Evolutionary conservation across 495 filamentous ascomycete species (phyloP).

Genomic region (Aspergillus homomorphus): DNA sequence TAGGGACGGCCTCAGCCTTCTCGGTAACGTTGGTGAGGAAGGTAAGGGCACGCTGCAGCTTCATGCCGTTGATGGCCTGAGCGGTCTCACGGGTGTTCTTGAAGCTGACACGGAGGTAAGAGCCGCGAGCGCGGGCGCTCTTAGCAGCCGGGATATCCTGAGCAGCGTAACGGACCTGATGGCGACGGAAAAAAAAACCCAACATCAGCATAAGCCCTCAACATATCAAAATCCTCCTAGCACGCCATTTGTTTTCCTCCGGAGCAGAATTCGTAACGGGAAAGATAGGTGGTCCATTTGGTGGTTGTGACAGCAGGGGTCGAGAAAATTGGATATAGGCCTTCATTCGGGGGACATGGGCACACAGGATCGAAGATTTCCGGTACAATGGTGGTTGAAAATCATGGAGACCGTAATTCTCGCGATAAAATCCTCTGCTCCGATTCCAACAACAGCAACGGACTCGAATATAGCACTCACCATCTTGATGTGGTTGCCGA

Average conservation of each 20-base stretch:
- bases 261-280: conserved; percentile 12
- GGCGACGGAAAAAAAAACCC: conserved; percentile 22
- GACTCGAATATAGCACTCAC: conserved; percentile 40
- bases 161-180: conserved; percentile 96
- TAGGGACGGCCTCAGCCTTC: conserved; percentile 94
- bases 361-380: conserved; percentile 15
- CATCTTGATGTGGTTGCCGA: conserved; percentile 55
- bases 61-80: conserved; percentile 99
- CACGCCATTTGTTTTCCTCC: conserved; percentile 1
- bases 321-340: conserved; percentile 8
- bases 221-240: neutral
- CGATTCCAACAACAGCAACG: conserved; percentile 9
- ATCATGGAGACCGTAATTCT: conserved; percentile 8
- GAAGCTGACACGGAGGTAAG: conserved; percentile 98
- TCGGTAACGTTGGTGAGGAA: conserved; percentile 96
- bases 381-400: conserved; percentile 4
- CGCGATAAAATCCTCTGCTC: conserved; percentile 3
- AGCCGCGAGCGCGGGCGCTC: conserved; percentile 93
- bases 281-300: neutral
- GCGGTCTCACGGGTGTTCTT: conserved; percentile 99
- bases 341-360: conserved; percentile 5
- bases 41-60: conserved; percentile 85
- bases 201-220: conserved; percentile 29
- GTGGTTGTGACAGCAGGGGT: conserved; percentile 9
- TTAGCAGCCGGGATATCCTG: conserved; percentile 83